Percentiles rank a stretch among this genome's conserved stretches.
phyloP scores from a whole-genome alignment of 2,329 filamentous ascomycete species.

The Acephala macrosclerotiorum region DNA sequence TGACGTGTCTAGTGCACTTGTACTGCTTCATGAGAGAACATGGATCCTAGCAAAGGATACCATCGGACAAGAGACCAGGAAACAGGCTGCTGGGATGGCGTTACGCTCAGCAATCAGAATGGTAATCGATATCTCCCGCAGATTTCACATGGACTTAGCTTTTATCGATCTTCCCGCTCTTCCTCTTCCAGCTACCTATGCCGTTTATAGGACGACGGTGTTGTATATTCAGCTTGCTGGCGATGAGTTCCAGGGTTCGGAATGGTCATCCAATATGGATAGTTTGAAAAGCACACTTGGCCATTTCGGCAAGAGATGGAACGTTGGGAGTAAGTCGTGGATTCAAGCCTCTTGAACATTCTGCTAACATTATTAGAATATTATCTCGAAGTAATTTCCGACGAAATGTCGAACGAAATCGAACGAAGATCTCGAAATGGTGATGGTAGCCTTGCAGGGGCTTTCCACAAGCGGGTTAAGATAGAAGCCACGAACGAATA shows the following conservation, averaged over 20 bases:
- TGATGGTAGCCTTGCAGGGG: not conserved
- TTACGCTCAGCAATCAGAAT: constrained; percentile 34
- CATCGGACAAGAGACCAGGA: constrained; percentile 12
- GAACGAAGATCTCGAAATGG: constrained; percentile 2
- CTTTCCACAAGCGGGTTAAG: constrained; percentile 9
- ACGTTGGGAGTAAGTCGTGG: constrained; percentile 32
- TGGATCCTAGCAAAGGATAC: constrained; percentile 19
- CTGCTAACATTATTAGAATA: constrained; percentile 24
- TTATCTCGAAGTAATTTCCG: constrained; percentile 27
- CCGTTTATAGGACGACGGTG: constrained; percentile 31
- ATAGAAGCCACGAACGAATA: constrained; percentile 18
- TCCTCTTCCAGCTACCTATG: constrained; percentile 33
- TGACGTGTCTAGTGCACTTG: constrained; percentile 30
- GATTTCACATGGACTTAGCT: constrained; percentile 33
- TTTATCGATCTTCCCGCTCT: constrained; percentile 34
- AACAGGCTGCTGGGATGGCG: constrained; percentile 29
- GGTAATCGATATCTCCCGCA: constrained; percentile 33
- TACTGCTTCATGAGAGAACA: constrained; percentile 31
- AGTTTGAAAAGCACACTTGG: constrained; percentile 30
- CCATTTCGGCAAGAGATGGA: constrained; percentile 33
- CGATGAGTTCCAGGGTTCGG: constrained; percentile 27
- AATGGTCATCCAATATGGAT: constrained; percentile 32
- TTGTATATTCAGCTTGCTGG: constrained; percentile 35
- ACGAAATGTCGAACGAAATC: constrained; percentile 20
- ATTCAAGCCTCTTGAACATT: not conserved